Percentiles rank a stretch among this genome's conserved stretches.
phyloP scores from a whole-genome alignment of 306 rosid genomes.

The Cucumis melo region DNA sequence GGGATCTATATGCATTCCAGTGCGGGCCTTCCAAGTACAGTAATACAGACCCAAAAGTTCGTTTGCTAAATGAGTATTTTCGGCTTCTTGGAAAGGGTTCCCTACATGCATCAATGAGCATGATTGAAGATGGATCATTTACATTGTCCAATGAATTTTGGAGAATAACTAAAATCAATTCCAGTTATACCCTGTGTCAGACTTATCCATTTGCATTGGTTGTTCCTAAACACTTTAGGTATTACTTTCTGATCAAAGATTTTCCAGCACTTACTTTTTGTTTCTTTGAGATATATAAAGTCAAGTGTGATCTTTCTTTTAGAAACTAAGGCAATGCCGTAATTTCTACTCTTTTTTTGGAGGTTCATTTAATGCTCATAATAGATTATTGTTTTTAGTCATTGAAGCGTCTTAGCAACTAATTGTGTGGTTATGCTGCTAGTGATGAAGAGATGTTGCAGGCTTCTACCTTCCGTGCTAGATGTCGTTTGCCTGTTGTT shows the following conservation, averaged over 20 bases:
- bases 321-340: not conserved
- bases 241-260: conserved; percentile 18
- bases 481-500: conserved; percentile 81
- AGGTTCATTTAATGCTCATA: not conserved
- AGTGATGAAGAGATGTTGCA: conserved; percentile 86
- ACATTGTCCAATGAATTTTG: conserved; percentile 63
- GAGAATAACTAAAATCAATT: conserved; percentile 80
- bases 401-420: conserved; percentile 7
- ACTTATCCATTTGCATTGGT: conserved; percentile 92
- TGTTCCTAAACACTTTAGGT: conserved; percentile 66
- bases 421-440: conserved; percentile 19
- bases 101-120: conserved; percentile 34
- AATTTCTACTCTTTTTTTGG: not conserved
- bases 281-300: not conserved
- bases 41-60: conserved; percentile 59
- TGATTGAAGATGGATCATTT: conserved; percentile 70
- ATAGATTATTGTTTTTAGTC: not conserved
- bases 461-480: conserved; percentile 81
- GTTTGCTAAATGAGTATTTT: conserved; percentile 74
- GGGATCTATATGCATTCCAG: conserved; percentile 84
- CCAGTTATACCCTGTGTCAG: conserved; percentile 58
- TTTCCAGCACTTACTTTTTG: not conserved
- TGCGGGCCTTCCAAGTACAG: conserved; percentile 61
- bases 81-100: conserved; percentile 78
- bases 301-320: not conserved